Base-by-base conservation (phyloP, 148 eudicot genomes). In the Diospyros kaki region DNA sequence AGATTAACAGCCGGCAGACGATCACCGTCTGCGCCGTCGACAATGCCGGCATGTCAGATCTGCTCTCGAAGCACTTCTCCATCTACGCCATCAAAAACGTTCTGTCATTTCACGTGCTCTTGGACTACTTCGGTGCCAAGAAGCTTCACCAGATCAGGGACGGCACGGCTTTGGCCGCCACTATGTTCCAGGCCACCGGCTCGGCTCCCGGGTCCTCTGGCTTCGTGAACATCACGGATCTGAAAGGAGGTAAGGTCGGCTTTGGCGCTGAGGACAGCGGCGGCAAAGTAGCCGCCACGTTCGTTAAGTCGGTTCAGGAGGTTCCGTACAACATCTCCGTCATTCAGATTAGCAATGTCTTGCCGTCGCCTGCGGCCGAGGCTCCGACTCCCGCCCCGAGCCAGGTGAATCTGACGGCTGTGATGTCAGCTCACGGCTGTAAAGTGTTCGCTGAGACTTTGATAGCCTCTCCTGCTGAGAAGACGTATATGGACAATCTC, bases 131-230 rank as follows among this genome's bases (percentile, higher is more conserved):
- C 71, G 94, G 93, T 46, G 93, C 94, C 42, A 92, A 95, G 67
- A 95, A 95, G 68, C 90, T 95, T 66, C 98, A 95, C 79, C 96
- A 95, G 71, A 95, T 95, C 63, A 85, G 87, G 60, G 79, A 88
- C 56, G 97, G 97, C 54, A 84, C 97, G 9, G 97, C 96, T 0
- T 84, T 90, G 38, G 92, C 98, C 52, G 98, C 98, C 48, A 95
- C 98, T 1, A 88, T 95, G 92, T 95, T 73, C 85, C 98, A 95
- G 64, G 98, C 98, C 68, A 90, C 96, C 73, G 98, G 98, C 3
- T 17, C 86, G 5, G 98, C 98, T 5, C 46, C 89, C 0, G 98
- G 98, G 0, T 80, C 91, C 14, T 74, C 97, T 9, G 98, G 98
- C 0, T 92, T 95, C 77, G 94, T 95, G 72, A 92, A 90, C 75